Conservation (phyloP, 305 asterid genomes). For the Striga hermonthica region DNA sequence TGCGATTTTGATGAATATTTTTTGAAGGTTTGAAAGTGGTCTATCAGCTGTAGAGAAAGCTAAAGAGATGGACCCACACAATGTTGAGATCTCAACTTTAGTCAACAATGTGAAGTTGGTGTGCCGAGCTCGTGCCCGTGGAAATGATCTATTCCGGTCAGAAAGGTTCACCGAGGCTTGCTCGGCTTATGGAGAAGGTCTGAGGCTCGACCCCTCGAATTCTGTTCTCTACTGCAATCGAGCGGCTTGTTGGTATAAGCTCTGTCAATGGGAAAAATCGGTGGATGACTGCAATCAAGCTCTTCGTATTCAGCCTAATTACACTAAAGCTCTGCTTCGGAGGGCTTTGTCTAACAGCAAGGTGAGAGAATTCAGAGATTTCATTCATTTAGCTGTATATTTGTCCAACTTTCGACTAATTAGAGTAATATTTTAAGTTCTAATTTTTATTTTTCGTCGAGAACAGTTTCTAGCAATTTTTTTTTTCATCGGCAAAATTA, state of each 20-base stretch:
- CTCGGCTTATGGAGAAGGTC: slow-evolving; percentile 85
- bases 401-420: too few species aligned
- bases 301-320: slow-evolving; percentile 66
- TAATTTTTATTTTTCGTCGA: too few species aligned
- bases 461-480: too few species aligned
- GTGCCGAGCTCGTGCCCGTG: slow-evolving; percentile 76
- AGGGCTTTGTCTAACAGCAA: slow-evolving; percentile 78
- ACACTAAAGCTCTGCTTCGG: slow-evolving; percentile 80
- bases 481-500: too few species aligned
- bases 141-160: slow-evolving; percentile 75
- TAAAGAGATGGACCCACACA: slow-evolving; percentile 53
- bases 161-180: slow-evolving; percentile 93
- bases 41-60: slow-evolving; percentile 60
- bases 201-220: slow-evolving; percentile 65
- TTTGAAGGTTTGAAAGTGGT: slow-evolving; percentile 73
- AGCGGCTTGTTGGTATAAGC: slow-evolving; percentile 96
- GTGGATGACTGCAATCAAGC: slow-evolving; percentile 85
- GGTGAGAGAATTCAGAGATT: slow-evolving; percentile 37
- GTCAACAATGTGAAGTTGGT: slow-evolving; percentile 56
- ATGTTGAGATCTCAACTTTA: slow-evolving; percentile 47
- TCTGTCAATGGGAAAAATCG: slow-evolving; percentile 70
- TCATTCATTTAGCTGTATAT: neutral
- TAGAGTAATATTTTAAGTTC: neutral
- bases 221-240: slow-evolving; percentile 84
- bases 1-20: neutral